Percentiles rank a stretch among this genome's conserved stretches.
Evolutionary conservation across 768 basidiomycete species (phyloP).

Genomic region (Jaapia argillacea): DNA sequence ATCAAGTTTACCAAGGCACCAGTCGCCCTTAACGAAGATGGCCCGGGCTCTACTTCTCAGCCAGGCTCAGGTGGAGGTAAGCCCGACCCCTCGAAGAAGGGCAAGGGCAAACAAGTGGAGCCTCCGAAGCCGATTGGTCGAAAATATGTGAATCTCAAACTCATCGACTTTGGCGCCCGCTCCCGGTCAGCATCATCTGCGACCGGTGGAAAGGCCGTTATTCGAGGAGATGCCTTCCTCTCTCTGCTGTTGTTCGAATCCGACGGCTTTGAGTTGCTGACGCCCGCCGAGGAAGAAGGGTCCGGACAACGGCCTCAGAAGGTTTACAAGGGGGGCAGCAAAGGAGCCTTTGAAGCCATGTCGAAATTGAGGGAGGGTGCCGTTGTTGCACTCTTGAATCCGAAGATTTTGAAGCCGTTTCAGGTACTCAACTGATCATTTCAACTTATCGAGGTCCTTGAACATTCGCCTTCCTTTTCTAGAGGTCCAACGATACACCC

Average conservation of each 20-base stretch:
- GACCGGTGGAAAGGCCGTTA: conserved; percentile 42
- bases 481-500: conserved; percentile 45
- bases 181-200: conserved; percentile 41
- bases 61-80: conserved; percentile 7
- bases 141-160: conserved; percentile 80
- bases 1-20: conserved; percentile 66
- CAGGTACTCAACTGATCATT: conserved; percentile 37
- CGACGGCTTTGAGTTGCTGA: conserved; percentile 54
- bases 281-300: conserved; percentile 15
- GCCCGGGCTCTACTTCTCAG: conserved; percentile 1
- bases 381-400: conserved; percentile 85
- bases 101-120: conserved; percentile 22
- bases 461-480: too few species aligned
- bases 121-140: conserved; percentile 44
- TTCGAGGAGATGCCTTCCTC: conserved; percentile 77
- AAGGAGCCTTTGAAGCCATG: conserved; percentile 85
- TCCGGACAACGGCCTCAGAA: conserved; percentile 45
- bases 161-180: conserved; percentile 70
- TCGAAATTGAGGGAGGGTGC: conserved; percentile 83
- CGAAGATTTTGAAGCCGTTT: conserved; percentile 77
- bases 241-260: conserved; percentile 85
- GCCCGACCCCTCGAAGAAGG: conserved; percentile 14
- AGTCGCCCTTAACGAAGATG: conserved; percentile 33
- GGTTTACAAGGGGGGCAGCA: conserved; percentile 80
- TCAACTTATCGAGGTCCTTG: conserved; percentile 1